A percentile compares a stretch with the other conserved stretches of the same genome.
Evolutionary conservation across 768 basidiomycete species (phyloP).

Genomic region (Russula lepida): DNA sequence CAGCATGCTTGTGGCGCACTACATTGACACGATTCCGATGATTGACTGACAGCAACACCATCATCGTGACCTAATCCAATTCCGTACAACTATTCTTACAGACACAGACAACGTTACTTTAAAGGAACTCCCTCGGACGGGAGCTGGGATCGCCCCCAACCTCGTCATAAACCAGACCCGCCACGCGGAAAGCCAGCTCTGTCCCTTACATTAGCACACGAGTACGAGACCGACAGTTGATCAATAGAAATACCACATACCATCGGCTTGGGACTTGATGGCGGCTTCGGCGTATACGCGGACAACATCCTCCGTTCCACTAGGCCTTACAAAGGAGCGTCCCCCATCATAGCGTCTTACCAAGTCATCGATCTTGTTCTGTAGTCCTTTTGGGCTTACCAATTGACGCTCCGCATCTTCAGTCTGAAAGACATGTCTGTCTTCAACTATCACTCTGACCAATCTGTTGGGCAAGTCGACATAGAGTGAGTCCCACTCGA

Average conservation of each 20-base stretch:
- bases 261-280: slow-evolving; percentile 66
- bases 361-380: slow-evolving; percentile 73
- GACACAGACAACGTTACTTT: slow-evolving; percentile 15
- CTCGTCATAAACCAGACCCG: slow-evolving; percentile 77
- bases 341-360: slow-evolving; percentile 74
- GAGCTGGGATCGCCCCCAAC: slow-evolving; percentile 67
- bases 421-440: slow-evolving; percentile 79
- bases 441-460: slow-evolving; percentile 83
- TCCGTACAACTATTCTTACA: slow-evolving; percentile 12
- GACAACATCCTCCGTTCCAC: slow-evolving; percentile 97
- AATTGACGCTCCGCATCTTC: slow-evolving; percentile 90
- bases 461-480: slow-evolving; percentile 90
- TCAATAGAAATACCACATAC: slow-evolving; percentile 38
- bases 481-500: slow-evolving; percentile 91
- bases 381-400: slow-evolving; percentile 70
- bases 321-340: slow-evolving; percentile 89
- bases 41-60: not conserved
- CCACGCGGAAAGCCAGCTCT: slow-evolving; percentile 84
- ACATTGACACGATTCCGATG: not conserved
- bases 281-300: slow-evolving; percentile 94
- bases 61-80: not conserved
- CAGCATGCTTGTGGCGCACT: not conserved
- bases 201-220: slow-evolving; percentile 6
- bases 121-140: slow-evolving; percentile 77
- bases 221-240: not conserved